A percentile compares a stretch with the other conserved stretches of the same genome.
These are phyloP conservation scores for Malus orientalis DNA, from an alignment of 306 rosid genomes.

Conservation along the genomic window DNA sequence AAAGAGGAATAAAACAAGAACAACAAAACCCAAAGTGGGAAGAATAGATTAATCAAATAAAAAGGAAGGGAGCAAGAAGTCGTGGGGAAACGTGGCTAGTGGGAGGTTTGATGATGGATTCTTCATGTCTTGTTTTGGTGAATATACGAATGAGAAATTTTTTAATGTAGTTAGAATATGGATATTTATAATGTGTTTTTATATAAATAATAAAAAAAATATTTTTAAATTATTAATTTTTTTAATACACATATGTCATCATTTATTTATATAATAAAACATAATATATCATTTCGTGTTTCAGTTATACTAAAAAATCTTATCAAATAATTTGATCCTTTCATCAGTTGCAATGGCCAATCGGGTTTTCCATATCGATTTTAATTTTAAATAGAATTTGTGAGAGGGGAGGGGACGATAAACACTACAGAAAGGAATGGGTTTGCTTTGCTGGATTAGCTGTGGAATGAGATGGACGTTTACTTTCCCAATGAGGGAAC, in stretches of 20 bases:
- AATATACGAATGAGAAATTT: neutral
- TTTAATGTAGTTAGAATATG: too few species aligned
- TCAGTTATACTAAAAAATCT: too few species aligned
- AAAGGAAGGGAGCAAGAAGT: constrained; percentile 12
- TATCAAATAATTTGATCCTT: neutral
- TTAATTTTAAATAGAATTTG: too few species aligned
- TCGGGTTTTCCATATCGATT: neutral
- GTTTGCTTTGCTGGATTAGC: constrained; percentile 30
- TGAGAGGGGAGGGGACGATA: too few species aligned
- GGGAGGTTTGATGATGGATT: constrained; percentile 3
- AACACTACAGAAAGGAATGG: neutral
- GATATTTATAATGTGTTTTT: too few species aligned
- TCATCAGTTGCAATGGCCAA: too few species aligned
- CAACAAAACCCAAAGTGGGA: constrained; percentile 3
- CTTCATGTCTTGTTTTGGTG: constrained; percentile 5
- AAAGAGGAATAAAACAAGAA: constrained; percentile 4
- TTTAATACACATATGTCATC: accelerated
- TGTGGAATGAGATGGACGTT: constrained; percentile 30
- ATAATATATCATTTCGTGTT: too few species aligned
- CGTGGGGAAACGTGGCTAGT: constrained; percentile 11
- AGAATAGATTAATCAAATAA: neutral
- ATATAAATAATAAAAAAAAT: too few species aligned
- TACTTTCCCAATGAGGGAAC: constrained; percentile 7
- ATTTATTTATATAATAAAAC: too few species aligned
- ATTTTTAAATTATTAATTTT: too few species aligned